phyloP scores from a whole-genome alignment of 495 filamentous ascomycete species.

The Friedmanniomyces simplex region DNA sequence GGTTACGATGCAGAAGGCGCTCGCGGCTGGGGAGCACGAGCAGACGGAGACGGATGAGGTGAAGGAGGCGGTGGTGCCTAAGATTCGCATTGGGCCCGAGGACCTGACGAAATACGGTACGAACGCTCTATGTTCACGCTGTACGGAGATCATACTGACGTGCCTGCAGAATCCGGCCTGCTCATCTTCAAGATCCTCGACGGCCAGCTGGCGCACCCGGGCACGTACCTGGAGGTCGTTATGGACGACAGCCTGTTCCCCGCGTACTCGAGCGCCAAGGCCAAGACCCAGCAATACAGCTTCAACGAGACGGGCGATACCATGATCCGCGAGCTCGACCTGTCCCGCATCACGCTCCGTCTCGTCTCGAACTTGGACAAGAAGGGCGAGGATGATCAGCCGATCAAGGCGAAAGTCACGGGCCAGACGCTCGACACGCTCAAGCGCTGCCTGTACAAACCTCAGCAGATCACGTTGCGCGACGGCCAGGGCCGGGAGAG shows the following conservation, averaged over 20 bases:
- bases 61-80: conserved; percentile 50
- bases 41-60: conserved; percentile 40
- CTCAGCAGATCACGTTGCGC: conserved; percentile 67
- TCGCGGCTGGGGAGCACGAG: conserved; percentile 42
- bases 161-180: conserved; percentile 63
- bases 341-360: conserved; percentile 83
- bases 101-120: conserved; percentile 72
- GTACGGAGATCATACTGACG: neutral
- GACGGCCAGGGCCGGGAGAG: conserved; percentile 64
- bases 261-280: conserved; percentile 67
- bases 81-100: conserved; percentile 64
- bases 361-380: conserved; percentile 64
- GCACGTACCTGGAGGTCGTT: conserved; percentile 73
- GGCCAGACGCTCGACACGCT: conserved; percentile 80
- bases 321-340: conserved; percentile 90
- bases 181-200: conserved; percentile 92
- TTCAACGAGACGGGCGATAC: conserved; percentile 91
- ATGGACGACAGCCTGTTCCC: conserved; percentile 95
- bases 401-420: conserved; percentile 68
- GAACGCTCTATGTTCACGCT: neutral
- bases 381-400: conserved; percentile 60
- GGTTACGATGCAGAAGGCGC: conserved; percentile 30
- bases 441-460: conserved; percentile 83
- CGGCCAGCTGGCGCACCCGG: conserved; percentile 62
- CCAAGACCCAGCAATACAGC: conserved; percentile 51